phyloP scores from a whole-genome alignment of 768 basidiomycete genomes.

The Cystofilobasidium capitatum region DNA sequence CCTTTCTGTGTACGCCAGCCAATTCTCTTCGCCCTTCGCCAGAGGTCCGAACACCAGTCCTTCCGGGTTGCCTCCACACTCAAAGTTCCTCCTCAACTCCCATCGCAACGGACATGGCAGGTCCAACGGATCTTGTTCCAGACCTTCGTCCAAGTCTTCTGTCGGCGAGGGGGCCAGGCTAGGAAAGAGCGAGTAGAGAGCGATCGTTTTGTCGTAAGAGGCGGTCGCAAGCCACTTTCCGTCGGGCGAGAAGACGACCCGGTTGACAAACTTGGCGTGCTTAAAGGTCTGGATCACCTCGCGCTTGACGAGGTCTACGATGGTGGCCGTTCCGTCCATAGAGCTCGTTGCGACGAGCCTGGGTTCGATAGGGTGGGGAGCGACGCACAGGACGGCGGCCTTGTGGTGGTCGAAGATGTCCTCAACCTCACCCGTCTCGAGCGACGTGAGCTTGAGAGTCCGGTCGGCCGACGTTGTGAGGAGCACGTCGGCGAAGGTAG shows the following conservation, averaged over 20 bases:
- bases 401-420: conserved; percentile 29
- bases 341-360: conserved; percentile 29
- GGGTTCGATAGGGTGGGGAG: conserved; percentile 20
- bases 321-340: conserved; percentile 31
- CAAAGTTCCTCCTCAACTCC: conserved; percentile 20
- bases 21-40: conserved; percentile 5
- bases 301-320: conserved; percentile 31
- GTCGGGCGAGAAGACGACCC: conserved; percentile 27
- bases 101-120: conserved; percentile 15
- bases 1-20: conserved; percentile 23
- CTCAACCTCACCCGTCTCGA: conserved; percentile 23
- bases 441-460: conserved; percentile 31
- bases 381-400: conserved; percentile 30
- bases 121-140: conserved; percentile 29
- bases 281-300: conserved; percentile 26
- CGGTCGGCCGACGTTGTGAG: conserved; percentile 34
- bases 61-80: conserved; percentile 32
- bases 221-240: conserved; percentile 30
- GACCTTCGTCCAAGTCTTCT: conserved; percentile 17
- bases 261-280: conserved; percentile 33
- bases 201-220: conserved; percentile 33
- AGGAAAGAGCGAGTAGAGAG: conserved; percentile 28
- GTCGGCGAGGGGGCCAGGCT: neutral
- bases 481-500: conserved; percentile 23
- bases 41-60: conserved; percentile 29